Evolutionary conservation across 306 rosid species (phyloP), one percentile per base, ranked within the genome.

Genomic region (Bauhinia variegata): DNA sequence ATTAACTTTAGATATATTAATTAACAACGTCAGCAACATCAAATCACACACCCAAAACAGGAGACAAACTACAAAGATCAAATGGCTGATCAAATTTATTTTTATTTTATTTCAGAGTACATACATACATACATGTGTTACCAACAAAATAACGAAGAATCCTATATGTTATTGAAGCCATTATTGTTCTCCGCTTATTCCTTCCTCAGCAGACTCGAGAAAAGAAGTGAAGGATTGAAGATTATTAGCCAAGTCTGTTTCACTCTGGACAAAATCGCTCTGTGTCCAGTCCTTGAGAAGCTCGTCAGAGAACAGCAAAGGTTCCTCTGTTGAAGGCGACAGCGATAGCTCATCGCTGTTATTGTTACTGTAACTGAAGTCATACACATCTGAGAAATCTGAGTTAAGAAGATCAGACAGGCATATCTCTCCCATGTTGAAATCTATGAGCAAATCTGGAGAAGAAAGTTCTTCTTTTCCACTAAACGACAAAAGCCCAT

Each of bases 351-450:
- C 72, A 16, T 33, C 23, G 14, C 50, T 13, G 15, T 33, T 14
- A 7, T 63, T 38, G 32, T 68, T 12, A 4, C 13, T 57, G 30
- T 12, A 57, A 53, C 49, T 73, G 31, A 71, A 60, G 36, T 57
- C 14, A 41, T 68, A 28, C 44, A 55, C 16, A 4, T 50, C 53
- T 0, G 75, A 60, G 39, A 75, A 73, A 67, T 76, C 76, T 0
- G 82, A 73, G 68, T 73, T 73, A 4, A 83, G 76, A 56, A 83
- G 50, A 19, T 79, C 85, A 1, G 75, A 65, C 1, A 76, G 76
- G 55, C 73, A 65, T 1, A 55, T 14, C 18, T 79, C 82, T 0
- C 43, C 82, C 18, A 60, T 37, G 49, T 64, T 68, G 48, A 72
- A 79, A 38, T 76, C 84, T 41, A 5, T 19, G 15, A 79, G 58